Evolutionary conservation across 2,329 filamentous ascomycete genomes (phyloP).

Genomic region (Rhynchosporium graminicola): DNA sequence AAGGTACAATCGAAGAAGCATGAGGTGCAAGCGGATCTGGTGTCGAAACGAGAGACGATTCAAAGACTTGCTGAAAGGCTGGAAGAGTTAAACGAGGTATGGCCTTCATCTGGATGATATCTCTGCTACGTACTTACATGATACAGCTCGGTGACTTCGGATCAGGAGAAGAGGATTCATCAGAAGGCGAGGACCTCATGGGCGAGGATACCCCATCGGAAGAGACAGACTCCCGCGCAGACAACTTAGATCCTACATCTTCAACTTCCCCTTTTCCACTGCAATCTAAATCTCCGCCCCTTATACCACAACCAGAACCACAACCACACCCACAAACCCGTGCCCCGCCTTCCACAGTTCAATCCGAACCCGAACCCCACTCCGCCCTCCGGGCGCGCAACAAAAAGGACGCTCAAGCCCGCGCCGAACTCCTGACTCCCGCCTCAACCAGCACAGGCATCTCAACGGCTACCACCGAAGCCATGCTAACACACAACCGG

Average conservation of each 20-base stretch:
- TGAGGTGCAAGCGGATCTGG: constrained; percentile 63
- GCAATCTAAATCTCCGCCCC: constrained; percentile 17
- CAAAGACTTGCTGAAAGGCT: constrained; percentile 67
- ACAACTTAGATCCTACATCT: constrained; percentile 18
- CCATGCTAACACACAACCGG: constrained; percentile 74
- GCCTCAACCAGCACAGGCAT: constrained; percentile 34
- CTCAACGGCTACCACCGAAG: constrained; percentile 62
- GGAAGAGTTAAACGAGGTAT: constrained; percentile 65
- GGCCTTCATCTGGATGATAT: constrained; percentile 5
- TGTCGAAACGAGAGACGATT: constrained; percentile 64
- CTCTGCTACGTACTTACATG: not conserved
- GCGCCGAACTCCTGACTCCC: constrained; percentile 31
- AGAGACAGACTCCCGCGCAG: constrained; percentile 40
- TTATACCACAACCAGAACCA: constrained; percentile 11
- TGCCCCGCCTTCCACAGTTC: constrained; percentile 11
- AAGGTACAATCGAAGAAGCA: constrained; percentile 60
- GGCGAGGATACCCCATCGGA: constrained; percentile 53
- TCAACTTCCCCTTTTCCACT: constrained; percentile 23
- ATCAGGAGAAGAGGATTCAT: constrained; percentile 38
- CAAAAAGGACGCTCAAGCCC: constrained; percentile 20
- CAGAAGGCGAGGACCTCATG: constrained; percentile 59
- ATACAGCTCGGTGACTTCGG: constrained; percentile 32
- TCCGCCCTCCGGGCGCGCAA: constrained; percentile 34
- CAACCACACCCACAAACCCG: constrained; percentile 1
- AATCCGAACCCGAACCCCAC: constrained; percentile 17